Percentiles rank a stretch among this genome's conserved stretches.
These are phyloP conservation scores for Agaricus bisporus DNA, from an alignment of 768 basidiomycete genomes.

Conservation along the genomic window DNA sequence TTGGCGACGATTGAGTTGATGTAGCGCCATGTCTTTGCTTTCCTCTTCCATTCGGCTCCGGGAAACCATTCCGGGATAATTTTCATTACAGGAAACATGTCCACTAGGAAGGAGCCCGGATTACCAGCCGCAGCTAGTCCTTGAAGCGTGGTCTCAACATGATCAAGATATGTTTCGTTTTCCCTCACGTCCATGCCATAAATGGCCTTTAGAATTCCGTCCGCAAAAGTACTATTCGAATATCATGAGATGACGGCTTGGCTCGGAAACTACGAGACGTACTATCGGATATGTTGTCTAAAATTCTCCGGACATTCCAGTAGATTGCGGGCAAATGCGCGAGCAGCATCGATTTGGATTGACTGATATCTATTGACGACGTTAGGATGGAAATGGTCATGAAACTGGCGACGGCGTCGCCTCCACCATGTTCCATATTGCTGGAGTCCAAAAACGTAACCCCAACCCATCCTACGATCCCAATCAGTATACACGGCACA, in stretches of 20 bases:
- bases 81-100: conserved; percentile 25
- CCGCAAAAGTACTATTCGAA: conserved; percentile 27
- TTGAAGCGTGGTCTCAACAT: conserved; percentile 21
- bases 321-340: not conserved
- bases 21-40: conserved; percentile 24
- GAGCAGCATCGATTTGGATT: not conserved
- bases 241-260: not conserved
- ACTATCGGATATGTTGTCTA: conserved; percentile 37
- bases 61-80: conserved; percentile 34
- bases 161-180: conserved; percentile 28
- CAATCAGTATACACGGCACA: not conserved
- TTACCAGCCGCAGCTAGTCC: conserved; percentile 21
- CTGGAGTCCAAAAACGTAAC: not conserved
- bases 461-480: conserved; percentile 5
- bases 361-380: conserved; percentile 2
- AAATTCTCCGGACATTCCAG: conserved; percentile 7
- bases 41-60: conserved; percentile 29
- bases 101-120: conserved; percentile 29
- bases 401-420: conserved; percentile 9
- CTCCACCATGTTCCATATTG: conserved; percentile 8
- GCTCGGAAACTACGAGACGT: conserved; percentile 8
- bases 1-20: conserved; percentile 22
- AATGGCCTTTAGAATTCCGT: conserved; percentile 22
- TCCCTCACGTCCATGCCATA: conserved; percentile 25
- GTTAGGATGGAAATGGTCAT: conserved; percentile 8